Evolutionary conservation across 257 asterid species (phyloP).

Genomic region (Nicotiana obtusifolia): DNA sequence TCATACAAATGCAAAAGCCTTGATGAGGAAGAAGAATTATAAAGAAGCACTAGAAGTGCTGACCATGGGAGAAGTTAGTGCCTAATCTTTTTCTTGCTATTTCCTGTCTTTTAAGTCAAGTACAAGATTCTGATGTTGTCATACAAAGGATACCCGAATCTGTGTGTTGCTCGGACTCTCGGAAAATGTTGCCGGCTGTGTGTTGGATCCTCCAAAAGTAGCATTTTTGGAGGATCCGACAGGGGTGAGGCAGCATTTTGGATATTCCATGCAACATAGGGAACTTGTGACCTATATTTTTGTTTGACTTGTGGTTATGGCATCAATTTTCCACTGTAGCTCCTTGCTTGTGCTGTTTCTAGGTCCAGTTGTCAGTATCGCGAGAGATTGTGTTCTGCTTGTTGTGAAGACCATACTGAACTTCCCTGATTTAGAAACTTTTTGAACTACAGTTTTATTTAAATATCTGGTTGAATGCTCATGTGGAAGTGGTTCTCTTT

Average conservation of each 20-base stretch:
- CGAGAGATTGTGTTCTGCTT: background rate
- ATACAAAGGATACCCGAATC: background rate
- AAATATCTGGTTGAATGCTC: background rate
- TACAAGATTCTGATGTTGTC: background rate
- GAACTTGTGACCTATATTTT: background rate
- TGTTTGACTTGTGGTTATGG: background rate
- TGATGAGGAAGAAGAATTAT: conserved; percentile 52
- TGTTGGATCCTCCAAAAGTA: too few species aligned
- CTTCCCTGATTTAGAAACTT: background rate
- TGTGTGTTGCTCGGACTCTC: background rate
- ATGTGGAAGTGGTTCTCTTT: conserved; percentile 15
- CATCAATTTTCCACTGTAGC: background rate
- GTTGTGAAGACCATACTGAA: background rate
- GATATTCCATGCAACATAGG: background rate
- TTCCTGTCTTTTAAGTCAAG: background rate
- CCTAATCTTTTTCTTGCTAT: background rate
- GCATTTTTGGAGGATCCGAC: too few species aligned
- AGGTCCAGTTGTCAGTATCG: background rate
- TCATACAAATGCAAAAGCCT: conserved; percentile 76
- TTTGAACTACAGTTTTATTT: background rate
- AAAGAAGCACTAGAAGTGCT: conserved; percentile 92
- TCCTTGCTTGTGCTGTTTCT: background rate
- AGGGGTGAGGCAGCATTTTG: too few species aligned
- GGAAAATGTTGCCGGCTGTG: too few species aligned
- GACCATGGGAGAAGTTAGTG: conserved; percentile 76